A percentile compares a stretch with the other conserved stretches of the same genome.
Evolutionary conservation across 441 rosid species (phyloP).

Genomic region (Pelargonium cotyledonis): DNA sequence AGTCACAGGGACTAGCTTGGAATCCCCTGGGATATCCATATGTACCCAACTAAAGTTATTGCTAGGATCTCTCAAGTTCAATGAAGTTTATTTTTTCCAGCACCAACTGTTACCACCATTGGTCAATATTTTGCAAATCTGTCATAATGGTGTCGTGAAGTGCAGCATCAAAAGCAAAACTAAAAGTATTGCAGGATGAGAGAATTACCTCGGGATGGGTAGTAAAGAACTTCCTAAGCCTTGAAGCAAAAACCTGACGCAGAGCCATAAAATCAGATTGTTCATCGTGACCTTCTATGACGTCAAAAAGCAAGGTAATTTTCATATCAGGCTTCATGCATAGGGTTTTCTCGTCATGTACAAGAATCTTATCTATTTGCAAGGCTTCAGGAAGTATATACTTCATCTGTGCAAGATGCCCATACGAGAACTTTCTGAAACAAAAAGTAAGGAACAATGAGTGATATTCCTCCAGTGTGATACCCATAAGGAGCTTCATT

Average conservation of each 20-base stretch:
- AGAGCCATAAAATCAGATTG: constrained; percentile 36
- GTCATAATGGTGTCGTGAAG: neutral
- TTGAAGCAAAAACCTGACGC: constrained; percentile 27
- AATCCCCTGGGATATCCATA: neutral
- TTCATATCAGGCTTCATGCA: constrained; percentile 43
- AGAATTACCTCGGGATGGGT: constrained; percentile 36
- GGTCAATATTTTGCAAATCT: neutral
- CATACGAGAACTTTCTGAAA: constrained; percentile 34
- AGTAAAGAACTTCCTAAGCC: constrained; percentile 28
- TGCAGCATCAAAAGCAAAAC: constrained; percentile 1
- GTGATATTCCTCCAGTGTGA: neutral
- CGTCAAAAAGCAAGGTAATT: constrained; percentile 32
- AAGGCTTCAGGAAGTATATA: constrained; percentile 44
- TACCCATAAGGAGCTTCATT: neutral
- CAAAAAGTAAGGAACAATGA: neutral
- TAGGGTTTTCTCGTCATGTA: constrained; percentile 38
- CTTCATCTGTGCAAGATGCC: constrained; percentile 45
- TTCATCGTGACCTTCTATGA: constrained; percentile 29
- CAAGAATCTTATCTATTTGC: constrained; percentile 34
- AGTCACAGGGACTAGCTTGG: no score
- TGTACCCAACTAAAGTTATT: neutral
- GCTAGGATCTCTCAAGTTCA: neutral
- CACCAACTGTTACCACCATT: neutral
- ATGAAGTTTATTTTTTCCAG: no score
- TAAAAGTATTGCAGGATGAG: constrained; percentile 1